Conservation (phyloP, 2,329 filamentous ascomycete species). For the Ophiocordyceps unilateralis region DNA sequence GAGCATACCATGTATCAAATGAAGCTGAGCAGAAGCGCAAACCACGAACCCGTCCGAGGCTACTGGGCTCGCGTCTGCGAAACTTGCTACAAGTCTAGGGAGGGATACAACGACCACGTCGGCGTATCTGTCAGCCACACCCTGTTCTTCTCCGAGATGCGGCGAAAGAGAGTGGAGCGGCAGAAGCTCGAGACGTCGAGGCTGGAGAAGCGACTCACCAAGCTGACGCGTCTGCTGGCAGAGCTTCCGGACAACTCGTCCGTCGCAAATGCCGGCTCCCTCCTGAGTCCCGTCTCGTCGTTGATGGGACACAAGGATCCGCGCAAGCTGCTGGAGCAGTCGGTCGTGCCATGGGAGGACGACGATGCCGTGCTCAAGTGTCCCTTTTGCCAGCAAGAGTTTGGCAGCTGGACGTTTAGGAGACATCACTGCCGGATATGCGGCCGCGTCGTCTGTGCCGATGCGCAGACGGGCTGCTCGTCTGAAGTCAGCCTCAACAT, state of each 20-base stretch:
- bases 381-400: slow-evolving; percentile 92
- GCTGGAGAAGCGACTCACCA: slow-evolving; percentile 80
- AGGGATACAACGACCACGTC: slow-evolving; percentile 83
- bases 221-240: slow-evolving; percentile 69
- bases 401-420: slow-evolving; percentile 81
- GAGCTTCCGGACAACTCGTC: slow-evolving; percentile 52
- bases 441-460: slow-evolving; percentile 82
- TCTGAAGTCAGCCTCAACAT: slow-evolving; percentile 69
- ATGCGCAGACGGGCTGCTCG: slow-evolving; percentile 71
- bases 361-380: slow-evolving; percentile 66
- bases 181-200: slow-evolving; percentile 76
- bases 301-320: slow-evolving; percentile 54
- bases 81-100: slow-evolving; percentile 95
- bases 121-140: slow-evolving; percentile 58
- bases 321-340: slow-evolving; percentile 72
- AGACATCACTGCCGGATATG: slow-evolving; percentile 91
- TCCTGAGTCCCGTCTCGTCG: slow-evolving; percentile 43
- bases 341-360: slow-evolving; percentile 88
- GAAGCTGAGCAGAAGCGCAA: slow-evolving; percentile 79
- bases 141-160: slow-evolving; percentile 48
- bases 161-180: slow-evolving; percentile 66
- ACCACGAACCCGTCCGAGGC: slow-evolving; percentile 77
- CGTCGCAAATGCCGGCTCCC: slow-evolving; percentile 26
- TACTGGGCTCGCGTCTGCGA: slow-evolving; percentile 93
- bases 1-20: slow-evolving; percentile 99